Evolutionary conservation across 768 basidiomycete genomes (phyloP).

Genomic region (Pleurotus pulmonarius): DNA sequence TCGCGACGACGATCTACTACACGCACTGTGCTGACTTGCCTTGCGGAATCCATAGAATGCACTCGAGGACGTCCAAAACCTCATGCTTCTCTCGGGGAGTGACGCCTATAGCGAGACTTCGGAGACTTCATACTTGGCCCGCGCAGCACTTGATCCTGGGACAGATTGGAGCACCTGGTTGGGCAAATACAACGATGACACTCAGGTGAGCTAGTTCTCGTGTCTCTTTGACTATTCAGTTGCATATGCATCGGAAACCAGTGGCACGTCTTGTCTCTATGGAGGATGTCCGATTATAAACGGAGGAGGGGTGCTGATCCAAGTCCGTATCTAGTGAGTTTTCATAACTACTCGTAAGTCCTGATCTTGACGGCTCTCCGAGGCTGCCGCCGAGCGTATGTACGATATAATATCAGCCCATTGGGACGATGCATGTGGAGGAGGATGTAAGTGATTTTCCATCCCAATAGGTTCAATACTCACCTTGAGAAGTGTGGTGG

Average conservation of each 20-base stretch:
- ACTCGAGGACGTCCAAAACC: slow-evolving; percentile 54
- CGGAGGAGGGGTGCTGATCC: slow-evolving; percentile 29
- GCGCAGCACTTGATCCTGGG: slow-evolving; percentile 30
- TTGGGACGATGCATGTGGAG: slow-evolving; percentile 49
- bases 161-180: slow-evolving; percentile 42
- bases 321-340: slow-evolving; percentile 23
- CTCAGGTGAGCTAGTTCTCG: slow-evolving; percentile 25
- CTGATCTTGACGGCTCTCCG: background rate
- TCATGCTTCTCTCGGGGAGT: slow-evolving; percentile 48
- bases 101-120: slow-evolving; percentile 37
- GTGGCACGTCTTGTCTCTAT: slow-evolving; percentile 56
- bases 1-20: background rate
- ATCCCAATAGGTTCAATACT: too few relatives aligned
- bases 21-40: background rate
- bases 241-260: slow-evolving; percentile 12
- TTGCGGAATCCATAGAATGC: slow-evolving; percentile 37
- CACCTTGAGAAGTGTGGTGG: slow-evolving; percentile 47
- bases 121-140: slow-evolving; percentile 42
- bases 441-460: slow-evolving; percentile 35
- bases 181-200: slow-evolving; percentile 49
- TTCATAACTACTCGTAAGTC: background rate
- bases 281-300: slow-evolving; percentile 57
- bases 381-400: slow-evolving; percentile 33
- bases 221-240: too few relatives aligned
- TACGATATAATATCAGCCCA: slow-evolving; percentile 49